Percentiles rank a stretch among this genome's conserved stretches.
Evolutionary conservation across 2,329 filamentous ascomycete species (phyloP).

Genomic region (Colletotrichum agaves): DNA sequence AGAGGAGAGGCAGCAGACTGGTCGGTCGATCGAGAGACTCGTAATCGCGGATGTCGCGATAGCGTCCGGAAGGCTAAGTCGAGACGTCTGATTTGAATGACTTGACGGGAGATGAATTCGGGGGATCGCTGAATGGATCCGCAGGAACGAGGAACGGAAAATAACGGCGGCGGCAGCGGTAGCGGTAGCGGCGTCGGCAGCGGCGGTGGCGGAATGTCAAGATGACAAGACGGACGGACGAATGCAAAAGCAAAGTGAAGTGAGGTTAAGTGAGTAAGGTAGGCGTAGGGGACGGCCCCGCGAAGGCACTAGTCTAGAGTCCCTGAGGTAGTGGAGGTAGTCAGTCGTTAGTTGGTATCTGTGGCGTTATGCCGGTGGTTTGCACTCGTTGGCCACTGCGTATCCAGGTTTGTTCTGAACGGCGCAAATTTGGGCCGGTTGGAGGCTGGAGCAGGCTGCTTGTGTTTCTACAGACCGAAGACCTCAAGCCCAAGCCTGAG

Average conservation of each 20-base stretch:
- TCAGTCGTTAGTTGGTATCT: not conserved
- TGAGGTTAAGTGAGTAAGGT: not conserved
- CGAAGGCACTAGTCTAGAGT: not conserved
- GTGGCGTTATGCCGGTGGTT: not conserved
- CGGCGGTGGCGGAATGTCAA: constrained; percentile 4
- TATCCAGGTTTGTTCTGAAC: not conserved
- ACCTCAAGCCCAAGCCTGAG: not conserved
- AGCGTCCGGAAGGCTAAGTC: not conserved
- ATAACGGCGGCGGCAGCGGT: constrained; percentile 4
- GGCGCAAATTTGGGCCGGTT: not conserved
- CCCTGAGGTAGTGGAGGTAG: not conserved
- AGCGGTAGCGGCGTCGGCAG: constrained; percentile 1
- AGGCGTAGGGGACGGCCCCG: not conserved
- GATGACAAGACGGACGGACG: constrained; percentile 9
- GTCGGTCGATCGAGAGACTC: not conserved
- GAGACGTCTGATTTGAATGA: not conserved
- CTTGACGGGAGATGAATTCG: not conserved
- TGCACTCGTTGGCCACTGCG: not conserved
- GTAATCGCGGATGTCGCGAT: not conserved
- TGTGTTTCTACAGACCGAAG: not conserved
- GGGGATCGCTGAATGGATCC: not conserved
- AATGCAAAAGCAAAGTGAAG: constrained; percentile 18
- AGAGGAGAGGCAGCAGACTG: not conserved
- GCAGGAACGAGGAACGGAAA: constrained; percentile 3
- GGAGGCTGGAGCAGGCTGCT: not conserved